These are phyloP conservation scores for Alternaria sp. DNA, from an alignment of 2,329 filamentous ascomycete species.

Conservation along the genomic window DNA sequence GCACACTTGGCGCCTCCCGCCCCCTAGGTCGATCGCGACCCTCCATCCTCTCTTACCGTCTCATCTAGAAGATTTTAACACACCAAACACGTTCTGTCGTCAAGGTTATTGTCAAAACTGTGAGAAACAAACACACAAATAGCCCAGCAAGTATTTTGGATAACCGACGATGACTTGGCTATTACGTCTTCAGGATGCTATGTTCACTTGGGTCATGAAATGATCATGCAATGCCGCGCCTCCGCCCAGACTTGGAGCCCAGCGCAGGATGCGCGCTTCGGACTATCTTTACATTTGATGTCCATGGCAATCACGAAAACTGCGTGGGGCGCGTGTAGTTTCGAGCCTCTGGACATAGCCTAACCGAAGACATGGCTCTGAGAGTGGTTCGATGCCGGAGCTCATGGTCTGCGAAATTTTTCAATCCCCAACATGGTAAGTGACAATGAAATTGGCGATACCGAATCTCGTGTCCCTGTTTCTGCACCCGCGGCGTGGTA, in stretches of 20 bases:
- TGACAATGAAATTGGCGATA: neutral
- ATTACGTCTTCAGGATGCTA: neutral
- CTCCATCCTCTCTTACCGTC: constrained; percentile 10
- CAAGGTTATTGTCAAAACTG: neutral
- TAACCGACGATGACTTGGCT: neutral
- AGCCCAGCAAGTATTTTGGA: neutral
- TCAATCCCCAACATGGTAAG: neutral
- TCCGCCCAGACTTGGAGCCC: constrained; percentile 23
- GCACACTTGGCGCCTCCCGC: constrained; percentile 20
- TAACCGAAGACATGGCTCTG: constrained; percentile 1
- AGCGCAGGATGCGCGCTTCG: constrained; percentile 14
- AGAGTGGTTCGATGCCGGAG: neutral
- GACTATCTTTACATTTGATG: constrained; percentile 12
- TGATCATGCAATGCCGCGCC: constrained; percentile 23
- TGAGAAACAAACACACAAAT: neutral
- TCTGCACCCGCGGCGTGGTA: neutral
- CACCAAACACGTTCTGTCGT: too few relatives aligned
- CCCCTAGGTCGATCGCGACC: constrained; percentile 27
- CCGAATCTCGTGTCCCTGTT: neutral
- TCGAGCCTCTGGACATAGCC: neutral
- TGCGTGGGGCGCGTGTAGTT: constrained; percentile 1
- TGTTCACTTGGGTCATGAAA: constrained; percentile 7
- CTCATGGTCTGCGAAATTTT: neutral
- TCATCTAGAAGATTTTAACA: neutral
- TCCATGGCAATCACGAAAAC: constrained; percentile 4